These are phyloP conservation scores for Globisporangium carolinianum DNA, from an alignment of 352 stramenopile species.

Conservation along the genomic window DNA sequence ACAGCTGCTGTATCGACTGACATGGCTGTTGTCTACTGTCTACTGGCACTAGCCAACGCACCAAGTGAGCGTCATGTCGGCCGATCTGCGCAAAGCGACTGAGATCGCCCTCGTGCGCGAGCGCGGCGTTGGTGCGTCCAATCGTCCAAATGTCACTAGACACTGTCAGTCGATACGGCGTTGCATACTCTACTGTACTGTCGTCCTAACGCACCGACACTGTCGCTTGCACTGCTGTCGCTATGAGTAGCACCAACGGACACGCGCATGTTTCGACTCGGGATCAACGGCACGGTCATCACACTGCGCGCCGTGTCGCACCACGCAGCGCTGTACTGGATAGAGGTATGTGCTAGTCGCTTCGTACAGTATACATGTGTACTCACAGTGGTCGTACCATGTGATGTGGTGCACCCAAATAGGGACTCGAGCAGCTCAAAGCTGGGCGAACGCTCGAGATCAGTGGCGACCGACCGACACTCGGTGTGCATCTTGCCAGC, in stretches of 20 bases:
- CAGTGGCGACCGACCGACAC: constrained; percentile 29
- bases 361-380: background rate
- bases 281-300: constrained; percentile 61
- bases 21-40: background rate
- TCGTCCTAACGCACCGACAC: background rate
- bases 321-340: constrained; percentile 58
- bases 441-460: constrained; percentile 37
- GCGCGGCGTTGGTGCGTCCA: constrained; percentile 1
- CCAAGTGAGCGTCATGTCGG: constrained; percentile 67
- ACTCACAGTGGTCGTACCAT: background rate
- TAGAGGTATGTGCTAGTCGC: constrained; percentile 28
- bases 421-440: constrained; percentile 48
- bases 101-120: constrained; percentile 37
- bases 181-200: background rate
- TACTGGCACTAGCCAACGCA: constrained; percentile 34
- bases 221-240: constrained; percentile 1
- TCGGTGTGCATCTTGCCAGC: constrained; percentile 21
- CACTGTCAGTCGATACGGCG: no score
- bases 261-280: constrained; percentile 41
- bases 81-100: constrained; percentile 50
- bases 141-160: no score
- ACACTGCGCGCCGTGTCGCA: constrained; percentile 63
- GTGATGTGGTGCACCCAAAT: background rate
- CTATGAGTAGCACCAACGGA: constrained; percentile 17
- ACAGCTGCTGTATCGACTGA: background rate